Base-by-base conservation (phyloP, 106 monocot species). In the Acorus calamus region DNA sequence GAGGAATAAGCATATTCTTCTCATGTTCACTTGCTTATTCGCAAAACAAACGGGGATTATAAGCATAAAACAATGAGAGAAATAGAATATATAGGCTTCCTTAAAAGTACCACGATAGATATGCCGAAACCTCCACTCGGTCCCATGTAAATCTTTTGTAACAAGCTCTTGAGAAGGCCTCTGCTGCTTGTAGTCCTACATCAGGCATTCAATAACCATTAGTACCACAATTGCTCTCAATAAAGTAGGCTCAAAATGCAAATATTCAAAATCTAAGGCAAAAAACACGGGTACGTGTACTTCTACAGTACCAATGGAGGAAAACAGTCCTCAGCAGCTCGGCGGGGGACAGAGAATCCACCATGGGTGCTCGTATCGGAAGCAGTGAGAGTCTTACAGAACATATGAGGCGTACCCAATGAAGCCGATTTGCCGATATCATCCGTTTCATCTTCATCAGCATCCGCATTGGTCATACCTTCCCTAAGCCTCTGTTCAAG, bases 301-400 rank as follows among this genome's bases (percentile, higher is more conserved):
- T 28, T 28, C 28, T 28, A 28, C 28, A 28, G 50, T 67, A 80
- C 79, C 70, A 80, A 66, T 2, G 74, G 70, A 66, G 74, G 74
- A 47, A 79, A 79, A 54, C 73, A 74, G 45, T 79, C 74, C 65
- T 79, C 79, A 2, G 79, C 79, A 65, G 79, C 79, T 46, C 79
- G 64, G 10, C 79, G 73, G 7, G 73, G 73, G 44, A 73, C 65
- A 52, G 73, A 73, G 65, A 73, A 73, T 7, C 73, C 73, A 9
- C 79, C 79, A 56, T 79, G 79, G 3, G 79, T 79, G 65, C 79
- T 79, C 2, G 79, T 79, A 45, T 79, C 78, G 8, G 73, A 73
- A 4, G 78, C 78, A 41, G 78, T 79, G 12, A 79, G 78, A 12
- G 79, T 79, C 70, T 79, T 79, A 65, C 79, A 79, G 74, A 79